Evolutionary conservation across 164 flowering plant genomes (phyloP), one percentile per base, ranked within the genome.

Genomic region (Litsea cubeba): DNA sequence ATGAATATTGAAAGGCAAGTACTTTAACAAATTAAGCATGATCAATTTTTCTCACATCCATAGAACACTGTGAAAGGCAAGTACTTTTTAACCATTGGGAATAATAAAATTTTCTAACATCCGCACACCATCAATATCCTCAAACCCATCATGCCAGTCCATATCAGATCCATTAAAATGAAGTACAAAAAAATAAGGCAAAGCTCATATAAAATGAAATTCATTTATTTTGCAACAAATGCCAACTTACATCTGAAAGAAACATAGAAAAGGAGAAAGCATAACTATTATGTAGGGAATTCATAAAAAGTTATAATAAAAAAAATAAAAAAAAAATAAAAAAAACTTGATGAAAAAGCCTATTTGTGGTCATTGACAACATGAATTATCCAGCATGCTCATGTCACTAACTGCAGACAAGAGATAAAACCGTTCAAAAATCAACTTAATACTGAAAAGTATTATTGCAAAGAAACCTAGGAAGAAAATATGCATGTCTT

Each of bases 1-100:
- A 71, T 23, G 65, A 66, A 24, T 50, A 15, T 24, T 18, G n/a
- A 79, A 18, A 23, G 58, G 51, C 32, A n/a, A 68, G 64, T 30
- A 68, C 6, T 25, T 8, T 18, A 66, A 32, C 18, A 68, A 68
- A 23, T 51, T 8, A 28, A 23, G 54, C 54, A 40, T 40, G 25
- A 40, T 1, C 25, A 28, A 67, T 26, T 15, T 4, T 64, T 64
- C 24, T 25, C 24, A 64, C 26, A 28, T 25, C 10, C 67, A 64
- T 64, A 23, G 30, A 25, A 64, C 28, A 64, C 11, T 11, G 12
- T 10, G 67, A 28, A 64, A 14, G 26, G 26, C 12, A n/a, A 63
- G 14, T 20, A 60, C 7, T 64, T 20, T 12, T 40, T 40, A 40
- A 40, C 46, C 8, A 40, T 5, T 40, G 10, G 46, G 46, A 40